A percentile compares a stretch with the other conserved stretches of the same genome.
Evolutionary conservation across 768 basidiomycete genomes (phyloP).

Genomic region (Tricholoma sp.): DNA sequence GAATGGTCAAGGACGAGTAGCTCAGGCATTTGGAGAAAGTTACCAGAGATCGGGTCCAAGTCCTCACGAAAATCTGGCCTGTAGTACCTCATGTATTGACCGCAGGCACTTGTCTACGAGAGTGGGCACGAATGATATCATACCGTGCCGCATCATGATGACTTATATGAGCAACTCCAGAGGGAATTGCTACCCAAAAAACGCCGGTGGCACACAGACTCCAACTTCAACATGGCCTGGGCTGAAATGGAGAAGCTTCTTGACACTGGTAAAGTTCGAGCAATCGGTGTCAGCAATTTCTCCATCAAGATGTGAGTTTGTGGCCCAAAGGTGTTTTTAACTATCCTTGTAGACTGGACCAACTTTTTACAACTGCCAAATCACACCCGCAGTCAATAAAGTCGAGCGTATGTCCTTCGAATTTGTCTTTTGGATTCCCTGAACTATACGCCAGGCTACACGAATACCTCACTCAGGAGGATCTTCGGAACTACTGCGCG

Average conservation of each 20-base stretch:
- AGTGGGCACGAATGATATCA: slow-evolving; percentile 14
- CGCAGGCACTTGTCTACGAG: slow-evolving; percentile 31
- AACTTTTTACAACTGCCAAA: slow-evolving; percentile 37
- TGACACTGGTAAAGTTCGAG: slow-evolving; percentile 39
- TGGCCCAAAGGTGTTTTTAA: no score
- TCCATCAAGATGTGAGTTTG: slow-evolving; percentile 45
- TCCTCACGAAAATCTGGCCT: not conserved
- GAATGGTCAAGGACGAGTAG: slow-evolving; percentile 34
- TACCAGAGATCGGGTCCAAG: slow-evolving; percentile 30
- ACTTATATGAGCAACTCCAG: slow-evolving; percentile 1
- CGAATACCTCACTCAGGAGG: slow-evolving; percentile 47
- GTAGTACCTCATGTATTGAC: slow-evolving; percentile 50
- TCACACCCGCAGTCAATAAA: slow-evolving; percentile 44
- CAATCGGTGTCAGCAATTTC: slow-evolving; percentile 59
- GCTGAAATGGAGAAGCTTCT: slow-evolving; percentile 46
- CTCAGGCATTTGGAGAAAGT: slow-evolving; percentile 36
- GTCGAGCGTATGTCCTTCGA: slow-evolving; percentile 30
- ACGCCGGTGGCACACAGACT: slow-evolving; percentile 30
- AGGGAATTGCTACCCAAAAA: slow-evolving; percentile 18
- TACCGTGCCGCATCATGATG: not conserved
- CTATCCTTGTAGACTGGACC: slow-evolving; percentile 25
- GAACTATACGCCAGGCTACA: slow-evolving; percentile 30
- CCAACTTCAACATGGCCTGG: slow-evolving; percentile 41
- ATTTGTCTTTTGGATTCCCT: not conserved
- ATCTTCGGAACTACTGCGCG: slow-evolving; percentile 41